These are phyloP conservation scores for Trametes sanguinea DNA, from an alignment of 768 basidiomycete genomes.

Conservation along the genomic window DNA sequence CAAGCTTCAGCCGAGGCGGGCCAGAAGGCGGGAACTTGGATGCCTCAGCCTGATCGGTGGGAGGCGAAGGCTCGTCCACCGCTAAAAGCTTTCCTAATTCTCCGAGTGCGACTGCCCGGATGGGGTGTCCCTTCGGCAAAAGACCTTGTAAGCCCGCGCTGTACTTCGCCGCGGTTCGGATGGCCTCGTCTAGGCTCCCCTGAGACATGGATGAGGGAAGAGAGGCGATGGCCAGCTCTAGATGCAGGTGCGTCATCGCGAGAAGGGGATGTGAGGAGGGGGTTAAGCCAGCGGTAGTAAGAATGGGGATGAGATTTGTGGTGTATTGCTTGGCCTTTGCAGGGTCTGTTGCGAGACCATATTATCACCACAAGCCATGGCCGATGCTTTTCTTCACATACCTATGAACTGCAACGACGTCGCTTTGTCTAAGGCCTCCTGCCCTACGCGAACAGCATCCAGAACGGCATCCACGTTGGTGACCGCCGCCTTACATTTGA, in stretches of 20 bases:
- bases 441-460: constrained; percentile 67
- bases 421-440: constrained; percentile 77
- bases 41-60: constrained; percentile 16
- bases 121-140: constrained; percentile 70
- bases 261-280: constrained; percentile 78
- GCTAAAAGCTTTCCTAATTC: constrained; percentile 82
- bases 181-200: constrained; percentile 60
- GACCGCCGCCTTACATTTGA: constrained; percentile 53
- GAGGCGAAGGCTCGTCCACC: constrained; percentile 69
- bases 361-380: no score
- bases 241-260: constrained; percentile 69
- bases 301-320: constrained; percentile 63
- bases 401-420: constrained; percentile 60
- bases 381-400: constrained; percentile 29
- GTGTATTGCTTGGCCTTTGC: constrained; percentile 59
- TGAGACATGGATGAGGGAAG: constrained; percentile 46
- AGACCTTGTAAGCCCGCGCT: constrained; percentile 54
- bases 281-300: constrained; percentile 58
- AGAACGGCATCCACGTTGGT: constrained; percentile 53
- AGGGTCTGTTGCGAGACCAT: constrained; percentile 46
- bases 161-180: constrained; percentile 57
- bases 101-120: constrained; percentile 70
- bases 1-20: constrained; percentile 59
- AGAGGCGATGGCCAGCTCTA: constrained; percentile 61
- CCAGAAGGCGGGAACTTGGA: constrained; percentile 67